Evolutionary conservation across 1,139 yeast species (phyloP).

Genomic region (Yamadazyma dendronema): DNA sequence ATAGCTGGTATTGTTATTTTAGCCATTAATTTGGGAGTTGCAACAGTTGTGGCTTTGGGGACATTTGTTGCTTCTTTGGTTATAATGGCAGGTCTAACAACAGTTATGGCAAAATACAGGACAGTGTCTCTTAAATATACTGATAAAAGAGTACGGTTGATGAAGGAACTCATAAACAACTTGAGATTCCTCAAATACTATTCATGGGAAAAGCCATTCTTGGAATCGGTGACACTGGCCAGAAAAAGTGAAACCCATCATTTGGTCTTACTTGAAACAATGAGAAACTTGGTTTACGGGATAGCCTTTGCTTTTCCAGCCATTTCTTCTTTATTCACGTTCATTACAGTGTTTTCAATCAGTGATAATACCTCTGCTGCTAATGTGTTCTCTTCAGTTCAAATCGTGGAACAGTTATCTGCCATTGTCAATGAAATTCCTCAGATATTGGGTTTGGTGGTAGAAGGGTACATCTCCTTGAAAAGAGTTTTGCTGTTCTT

Average conservation of each 20-base stretch:
- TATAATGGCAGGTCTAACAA: constrained; percentile 22
- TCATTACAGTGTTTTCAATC: constrained; percentile 63
- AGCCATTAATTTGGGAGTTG: constrained; percentile 31
- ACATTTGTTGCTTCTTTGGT: constrained; percentile 25
- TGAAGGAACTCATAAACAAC: constrained; percentile 36
- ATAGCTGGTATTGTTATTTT: constrained; percentile 33
- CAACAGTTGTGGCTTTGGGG: constrained; percentile 35
- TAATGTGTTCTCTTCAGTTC: constrained; percentile 73
- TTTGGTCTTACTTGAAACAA: constrained; percentile 46
- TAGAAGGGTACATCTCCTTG: constrained; percentile 70
- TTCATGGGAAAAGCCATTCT: constrained; percentile 73
- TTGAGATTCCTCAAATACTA: constrained; percentile 38
- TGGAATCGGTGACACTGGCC: constrained; percentile 40
- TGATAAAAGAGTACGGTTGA: constrained; percentile 31
- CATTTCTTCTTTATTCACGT: constrained; percentile 69
- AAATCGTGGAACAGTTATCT: constrained; percentile 45
- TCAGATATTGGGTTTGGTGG: constrained; percentile 67
- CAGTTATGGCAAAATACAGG: constrained; percentile 25
- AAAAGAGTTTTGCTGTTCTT: constrained; percentile 49
- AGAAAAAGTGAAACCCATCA: constrained; percentile 51
- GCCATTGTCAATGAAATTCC: constrained; percentile 50
- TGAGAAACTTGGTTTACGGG: constrained; percentile 60
- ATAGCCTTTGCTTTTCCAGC: constrained; percentile 59
- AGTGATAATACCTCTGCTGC: constrained; percentile 57
- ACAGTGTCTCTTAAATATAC: constrained; percentile 28